Evolutionary conservation across 192 early-diverging fungal species (phyloP), one percentile per base, ranked within the genome.

Genomic region (Coemansia sp.): DNA sequence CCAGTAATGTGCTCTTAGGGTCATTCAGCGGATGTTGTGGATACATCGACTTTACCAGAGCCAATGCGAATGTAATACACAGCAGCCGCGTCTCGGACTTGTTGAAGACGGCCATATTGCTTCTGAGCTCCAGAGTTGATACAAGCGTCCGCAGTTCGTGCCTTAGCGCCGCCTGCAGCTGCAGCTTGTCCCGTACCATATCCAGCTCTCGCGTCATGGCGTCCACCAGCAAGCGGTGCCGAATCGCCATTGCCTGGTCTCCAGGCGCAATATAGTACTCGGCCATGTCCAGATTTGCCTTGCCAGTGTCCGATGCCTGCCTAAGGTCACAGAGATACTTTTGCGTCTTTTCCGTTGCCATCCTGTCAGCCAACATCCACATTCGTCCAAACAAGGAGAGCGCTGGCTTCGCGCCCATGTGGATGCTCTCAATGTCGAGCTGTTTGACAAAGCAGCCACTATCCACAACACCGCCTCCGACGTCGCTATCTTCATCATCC

Each of bases 361-460:
- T 69, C 14, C 69, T 62, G 30, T 83, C 80, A 6, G 74, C 35
- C 39, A 77, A 52, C 23, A 65, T 75, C 80, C 80, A 83, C 72
- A 78, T 66, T 4, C 76, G 80, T 1, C 75, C 80, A 75, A 83
- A 83, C 58, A 75, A 69, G 62, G 80, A 78, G 49, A 83, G 62
- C 1, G 70, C 39, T 10, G 61, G 67, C 19, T 37, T 55, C 4
- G 28, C 66, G 3, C 39, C 46, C 68, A 4, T 63, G 32, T 58
- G 60, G 35, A 17, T 49, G 35, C 60, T 17, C 37, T 70, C 67
- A 4, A 17, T 23, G 49, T 44, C 64, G 58, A 77, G 66, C 35
- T 77, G 69, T 23, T 59, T 62, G 17, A 62, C 44, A 67, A 83
- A 77, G 39, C 64, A 59, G 33, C 59, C 72, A 7, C 46, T 66